These are phyloP conservation scores for Zarea fungicola DNA, from an alignment of 2,329 filamentous ascomycete genomes.

Conservation along the genomic window DNA sequence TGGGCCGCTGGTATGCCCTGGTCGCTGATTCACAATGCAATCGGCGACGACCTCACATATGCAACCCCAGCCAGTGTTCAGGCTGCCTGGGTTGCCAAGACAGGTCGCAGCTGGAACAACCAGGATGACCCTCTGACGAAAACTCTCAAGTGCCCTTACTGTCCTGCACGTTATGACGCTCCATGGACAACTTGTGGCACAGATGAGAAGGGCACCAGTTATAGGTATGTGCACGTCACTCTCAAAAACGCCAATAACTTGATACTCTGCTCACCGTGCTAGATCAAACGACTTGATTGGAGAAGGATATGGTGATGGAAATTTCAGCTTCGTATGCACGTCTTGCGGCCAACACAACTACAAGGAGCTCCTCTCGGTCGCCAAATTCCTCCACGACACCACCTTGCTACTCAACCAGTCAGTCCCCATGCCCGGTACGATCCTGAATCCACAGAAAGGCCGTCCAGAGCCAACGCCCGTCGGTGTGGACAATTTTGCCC, in stretches of 20 bases:
- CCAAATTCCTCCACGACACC: conserved; percentile 56
- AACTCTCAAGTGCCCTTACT: conserved; percentile 50
- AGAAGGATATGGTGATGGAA: conserved; percentile 55
- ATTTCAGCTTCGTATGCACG: conserved; percentile 46
- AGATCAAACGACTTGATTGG: conserved; percentile 33
- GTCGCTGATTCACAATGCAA: conserved; percentile 50
- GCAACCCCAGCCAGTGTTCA: conserved; percentile 38
- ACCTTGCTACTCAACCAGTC: conserved; percentile 39
- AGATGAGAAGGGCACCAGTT: conserved; percentile 38
- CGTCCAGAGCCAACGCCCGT: conserved; percentile 30
- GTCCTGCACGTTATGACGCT: conserved; percentile 35
- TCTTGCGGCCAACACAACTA: conserved; percentile 46
- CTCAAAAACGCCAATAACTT: background rate
- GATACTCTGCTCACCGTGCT: no score
- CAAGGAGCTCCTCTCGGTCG: conserved; percentile 53
- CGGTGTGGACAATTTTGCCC: conserved; percentile 20
- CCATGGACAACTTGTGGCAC: conserved; percentile 56
- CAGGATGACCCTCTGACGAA: conserved; percentile 45
- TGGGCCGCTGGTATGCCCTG: conserved; percentile 66
- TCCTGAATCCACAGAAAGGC: conserved; percentile 51
- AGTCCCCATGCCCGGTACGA: conserved; percentile 62
- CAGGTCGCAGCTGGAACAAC: conserved; percentile 55
- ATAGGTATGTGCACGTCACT: conserved; percentile 38
- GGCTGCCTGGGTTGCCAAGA: conserved; percentile 41
- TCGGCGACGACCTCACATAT: conserved; percentile 57